phyloP scores from a whole-genome alignment of 225 moss, liverwort and hornwort genomes.

The Straminergon stramineum region DNA sequence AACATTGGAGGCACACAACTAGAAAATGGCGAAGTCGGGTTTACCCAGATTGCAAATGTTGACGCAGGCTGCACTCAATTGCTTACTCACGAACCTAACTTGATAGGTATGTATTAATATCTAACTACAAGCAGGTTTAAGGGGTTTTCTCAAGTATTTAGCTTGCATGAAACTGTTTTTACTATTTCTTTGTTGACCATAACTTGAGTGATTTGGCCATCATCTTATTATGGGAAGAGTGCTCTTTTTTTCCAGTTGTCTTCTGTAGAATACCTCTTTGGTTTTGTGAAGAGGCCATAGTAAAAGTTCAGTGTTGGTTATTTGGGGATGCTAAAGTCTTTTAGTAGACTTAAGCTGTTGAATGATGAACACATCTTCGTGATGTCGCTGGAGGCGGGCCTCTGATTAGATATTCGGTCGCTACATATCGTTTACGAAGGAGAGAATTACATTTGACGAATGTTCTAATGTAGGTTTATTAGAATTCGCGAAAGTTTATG shows the following conservation, averaged over 20 bases:
- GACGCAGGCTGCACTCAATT: constrained; percentile 30
- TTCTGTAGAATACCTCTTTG: background rate
- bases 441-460: background rate
- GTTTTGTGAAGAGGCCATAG: background rate
- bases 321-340: background rate
- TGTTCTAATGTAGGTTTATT: background rate
- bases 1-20: constrained; percentile 15
- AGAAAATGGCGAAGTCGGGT: constrained; percentile 27
- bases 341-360: background rate
- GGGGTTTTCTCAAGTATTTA: background rate
- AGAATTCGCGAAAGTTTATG: background rate
- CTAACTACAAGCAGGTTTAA: background rate
- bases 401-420: background rate
- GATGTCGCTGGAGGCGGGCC: background rate
- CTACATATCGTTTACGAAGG: background rate
- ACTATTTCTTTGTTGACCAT: background rate
- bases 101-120: constrained; percentile 16
- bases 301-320: background rate
- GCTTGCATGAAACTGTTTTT: background rate
- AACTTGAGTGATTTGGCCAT: background rate
- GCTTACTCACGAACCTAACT: constrained; percentile 3
- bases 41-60: constrained; percentile 23
- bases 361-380: background rate
- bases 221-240: background rate
- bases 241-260: background rate